A percentile compares a stretch with the other conserved stretches of the same genome.
Conservation (phyloP, 2,329 filamentous ascomycete genomes). For the Sclerotinia sclerotiorum region DNA sequence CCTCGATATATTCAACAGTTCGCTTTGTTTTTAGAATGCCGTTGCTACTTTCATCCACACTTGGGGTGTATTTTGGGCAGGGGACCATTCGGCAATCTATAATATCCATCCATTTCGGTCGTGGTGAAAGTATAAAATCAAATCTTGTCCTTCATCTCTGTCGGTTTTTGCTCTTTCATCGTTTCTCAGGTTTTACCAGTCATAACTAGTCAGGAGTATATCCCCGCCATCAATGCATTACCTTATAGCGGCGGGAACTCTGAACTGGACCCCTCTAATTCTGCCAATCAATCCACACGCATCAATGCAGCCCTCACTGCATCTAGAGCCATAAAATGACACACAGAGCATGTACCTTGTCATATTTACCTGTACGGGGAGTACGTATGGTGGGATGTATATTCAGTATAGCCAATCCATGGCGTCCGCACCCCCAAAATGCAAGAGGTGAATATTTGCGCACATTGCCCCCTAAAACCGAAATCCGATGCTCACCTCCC, state of each 20-base stretch:
- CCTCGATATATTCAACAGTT: conserved; percentile 15
- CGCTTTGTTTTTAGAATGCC: not conserved
- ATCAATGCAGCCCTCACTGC: conserved; percentile 1
- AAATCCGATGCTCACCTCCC: not conserved
- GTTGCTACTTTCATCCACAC: conserved; percentile 4
- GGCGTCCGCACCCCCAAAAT: not conserved
- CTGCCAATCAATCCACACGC: conserved; percentile 1
- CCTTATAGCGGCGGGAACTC: conserved; percentile 22
- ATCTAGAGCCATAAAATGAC: not conserved
- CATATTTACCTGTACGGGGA: conserved; percentile 1
- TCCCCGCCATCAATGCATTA: conserved; percentile 18
- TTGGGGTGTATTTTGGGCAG: conserved; percentile 3
- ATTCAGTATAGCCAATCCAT: not conserved
- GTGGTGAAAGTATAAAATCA: not conserved
- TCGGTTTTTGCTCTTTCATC: not conserved
- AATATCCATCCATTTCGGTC: not conserved
- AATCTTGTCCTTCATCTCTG: not conserved
- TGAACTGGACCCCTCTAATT: conserved; percentile 6
- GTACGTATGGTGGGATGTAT: not conserved
- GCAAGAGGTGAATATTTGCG: not conserved
- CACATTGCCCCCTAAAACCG: not conserved
- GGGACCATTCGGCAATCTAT: not conserved
- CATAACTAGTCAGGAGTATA: not conserved
- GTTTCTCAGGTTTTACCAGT: not conserved
- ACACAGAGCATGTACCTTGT: conserved; percentile 21